Percentiles rank a stretch among this genome's conserved stretches.
Evolutionary conservation across 345 rosid species (phyloP).

Genomic region (Corymbia maculata): DNA sequence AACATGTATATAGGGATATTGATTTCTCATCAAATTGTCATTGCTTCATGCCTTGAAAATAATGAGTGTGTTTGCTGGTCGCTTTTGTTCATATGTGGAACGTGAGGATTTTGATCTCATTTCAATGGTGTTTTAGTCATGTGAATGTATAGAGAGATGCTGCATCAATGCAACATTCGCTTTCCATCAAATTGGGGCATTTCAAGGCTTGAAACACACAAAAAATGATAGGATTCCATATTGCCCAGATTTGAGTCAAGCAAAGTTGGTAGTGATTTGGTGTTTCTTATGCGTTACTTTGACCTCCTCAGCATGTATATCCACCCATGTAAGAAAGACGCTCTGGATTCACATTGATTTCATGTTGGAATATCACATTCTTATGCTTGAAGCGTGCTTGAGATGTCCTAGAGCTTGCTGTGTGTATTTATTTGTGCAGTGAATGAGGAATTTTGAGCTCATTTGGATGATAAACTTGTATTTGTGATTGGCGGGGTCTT

Average conservation of each 20-base stretch:
- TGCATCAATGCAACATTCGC: accelerated
- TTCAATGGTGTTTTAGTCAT: no score
- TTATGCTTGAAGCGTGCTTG: neutral
- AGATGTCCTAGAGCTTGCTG: neutral
- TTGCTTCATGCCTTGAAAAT: no score
- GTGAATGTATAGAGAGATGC: neutral
- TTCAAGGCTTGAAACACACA: neutral
- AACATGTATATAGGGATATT: no score
- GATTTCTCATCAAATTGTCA: no score
- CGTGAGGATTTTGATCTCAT: neutral
- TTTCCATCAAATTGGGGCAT: neutral
- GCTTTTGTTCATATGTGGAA: neutral
- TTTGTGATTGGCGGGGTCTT: neutral
- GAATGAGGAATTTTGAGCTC: neutral
- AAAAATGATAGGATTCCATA: neutral
- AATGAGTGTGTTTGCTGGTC: neutral
- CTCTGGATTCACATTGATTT: neutral
- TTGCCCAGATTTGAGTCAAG: neutral
- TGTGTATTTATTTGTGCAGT: no score
- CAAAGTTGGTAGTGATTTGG: neutral
- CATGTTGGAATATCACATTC: neutral
- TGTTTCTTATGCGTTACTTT: neutral
- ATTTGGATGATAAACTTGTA: neutral
- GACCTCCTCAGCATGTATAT: neutral
- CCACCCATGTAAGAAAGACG: neutral